Conservation (phyloP, 768 basidiomycete genomes). For the Hemileccinum impolitum region DNA sequence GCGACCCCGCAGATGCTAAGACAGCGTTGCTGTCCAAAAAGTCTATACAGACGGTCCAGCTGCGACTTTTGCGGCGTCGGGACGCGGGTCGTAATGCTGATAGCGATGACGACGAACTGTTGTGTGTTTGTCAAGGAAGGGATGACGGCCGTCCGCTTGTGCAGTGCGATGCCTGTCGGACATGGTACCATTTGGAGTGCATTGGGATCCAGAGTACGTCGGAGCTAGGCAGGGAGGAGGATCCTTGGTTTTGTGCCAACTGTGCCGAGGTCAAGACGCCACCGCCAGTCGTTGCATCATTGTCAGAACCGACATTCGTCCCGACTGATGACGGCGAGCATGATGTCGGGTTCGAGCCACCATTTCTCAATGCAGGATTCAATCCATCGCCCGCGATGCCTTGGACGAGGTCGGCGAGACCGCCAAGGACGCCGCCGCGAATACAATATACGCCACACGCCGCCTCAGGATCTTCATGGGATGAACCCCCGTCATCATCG, state of each 20-base stretch:
- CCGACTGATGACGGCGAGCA: slow-evolving; percentile 52
- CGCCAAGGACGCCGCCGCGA: slow-evolving; percentile 51
- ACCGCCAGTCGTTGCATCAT: slow-evolving; percentile 31
- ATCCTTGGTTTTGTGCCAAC: slow-evolving; percentile 71
- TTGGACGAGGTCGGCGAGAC: slow-evolving; percentile 39
- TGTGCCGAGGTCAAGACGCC: slow-evolving; percentile 46
- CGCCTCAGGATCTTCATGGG: slow-evolving; percentile 41
- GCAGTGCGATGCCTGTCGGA: slow-evolving; percentile 77
- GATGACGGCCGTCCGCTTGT: slow-evolving; percentile 77
- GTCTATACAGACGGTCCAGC: slow-evolving; percentile 59
- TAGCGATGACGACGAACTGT: slow-evolving; percentile 45
- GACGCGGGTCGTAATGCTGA: slow-evolving; percentile 34
- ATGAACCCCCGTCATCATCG: slow-evolving; percentile 40
- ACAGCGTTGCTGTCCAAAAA: slow-evolving; percentile 71
- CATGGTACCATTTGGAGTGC: slow-evolving; percentile 81
- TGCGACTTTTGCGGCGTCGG: slow-evolving; percentile 42
- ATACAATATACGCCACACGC: slow-evolving; percentile 26
- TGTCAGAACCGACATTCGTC: slow-evolving; percentile 64
- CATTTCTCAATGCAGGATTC: slow-evolving; percentile 53
- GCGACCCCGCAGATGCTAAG: slow-evolving; percentile 74
- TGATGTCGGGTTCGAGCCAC: slow-evolving; percentile 45
- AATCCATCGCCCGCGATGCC: slow-evolving; percentile 54
- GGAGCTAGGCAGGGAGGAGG: slow-evolving; percentile 72
- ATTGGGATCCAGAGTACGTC: slow-evolving; percentile 64
- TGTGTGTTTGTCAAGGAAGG: slow-evolving; percentile 64